Evolutionary conservation across 2,329 filamentous ascomycete genomes (phyloP), one percentile per base, ranked within the genome.

Genomic region (Polytolypa hystricis): DNA sequence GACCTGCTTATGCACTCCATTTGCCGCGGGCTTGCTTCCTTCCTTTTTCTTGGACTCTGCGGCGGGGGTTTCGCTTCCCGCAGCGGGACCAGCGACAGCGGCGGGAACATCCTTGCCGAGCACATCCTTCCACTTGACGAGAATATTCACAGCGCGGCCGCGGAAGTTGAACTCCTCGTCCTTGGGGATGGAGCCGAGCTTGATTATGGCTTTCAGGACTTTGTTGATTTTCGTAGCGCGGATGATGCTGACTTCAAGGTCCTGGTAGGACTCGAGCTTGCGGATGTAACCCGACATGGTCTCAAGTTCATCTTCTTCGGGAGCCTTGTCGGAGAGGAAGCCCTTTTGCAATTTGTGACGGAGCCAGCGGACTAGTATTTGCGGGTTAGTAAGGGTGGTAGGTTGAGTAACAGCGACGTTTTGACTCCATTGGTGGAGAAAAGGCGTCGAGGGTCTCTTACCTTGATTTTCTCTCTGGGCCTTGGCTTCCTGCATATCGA

Each of bases 181-280:
- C 42, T 79, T 80, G 4, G 87, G 87, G 48, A 98, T 93, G 3
- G 71, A 71, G 29, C 79, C 73, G 6, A 98, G 70, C 67, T 94
- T 95, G 51, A 95, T 68, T 47, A 98, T 91, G 4, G 81, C 86
- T 66, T 93, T 94, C 39, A 98, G 72, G 8, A 98, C 89, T 67
- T 98, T 98, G 75, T 96, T 89, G 62, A 98, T 95, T 71, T 96
- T 98, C 43, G 91, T 98, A 10, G 67, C 70, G 45, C 84, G 78
- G 52, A 96, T 94, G 50, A 95, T 91, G 47, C 78, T 77, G 19
- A 83, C 84, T 56, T 96, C 89, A 4, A 96, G 74, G 46, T 93
- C 83, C 1, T 75, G 58, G 69, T 77, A 80, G 5, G 70, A 74
- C 63, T 98, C 91, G 4, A 98, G 74, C 58, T 93, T 84, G 19